Evolutionary conservation across 352 stramenopile genomes (phyloP), one percentile per base, ranked within the genome.

Genomic region (Globisporangium paddicum): DNA sequence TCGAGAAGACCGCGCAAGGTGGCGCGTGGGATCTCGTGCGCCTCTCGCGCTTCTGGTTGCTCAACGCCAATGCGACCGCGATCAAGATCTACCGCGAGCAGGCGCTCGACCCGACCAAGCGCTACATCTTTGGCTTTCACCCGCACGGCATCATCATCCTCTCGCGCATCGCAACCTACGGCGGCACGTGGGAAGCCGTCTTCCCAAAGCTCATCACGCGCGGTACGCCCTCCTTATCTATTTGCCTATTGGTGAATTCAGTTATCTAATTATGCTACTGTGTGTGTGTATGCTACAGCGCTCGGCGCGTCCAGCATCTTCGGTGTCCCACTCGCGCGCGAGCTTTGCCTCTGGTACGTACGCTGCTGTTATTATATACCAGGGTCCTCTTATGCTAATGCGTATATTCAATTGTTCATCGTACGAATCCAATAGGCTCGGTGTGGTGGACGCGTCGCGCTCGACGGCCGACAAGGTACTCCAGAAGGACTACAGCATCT

Each of bases 381-480:
- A n/a, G n/a, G n/a, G n/a, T n/a, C n/a, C n/a, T n/a, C n/a, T n/a
- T n/a, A 40, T 40, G 34, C 34, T 40, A 40, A 40, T 11, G 11
- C 34, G 30, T 18, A 18, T n/a, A n/a, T n/a, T n/a, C n/a, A n/a
- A n/a, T n/a, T n/a, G n/a, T n/a, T n/a, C n/a, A n/a, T n/a, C n/a
- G n/a, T n/a, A n/a, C n/a, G n/a, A n/a, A n/a, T n/a, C n/a, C n/a
- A n/a, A n/a, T n/a, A 76, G 68, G 70, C 73, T 93, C 23, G 79
- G 78, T 14, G 77, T 72, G 14, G 83, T 93, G n/a, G 80, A 93
- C 35, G 83, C 83, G 3, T 89, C 77, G 11, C 79, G 79, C 28
- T 81, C 77, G 21, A 93, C 75, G 0, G 83, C 83, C 6, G 71
- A 90, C 56, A 89, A 89, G 60, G 79, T 93, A 1, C 58, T 93